Evolutionary conservation across 2,329 filamentous ascomycete genomes (phyloP).

Genomic region (Aspergillus tanneri): DNA sequence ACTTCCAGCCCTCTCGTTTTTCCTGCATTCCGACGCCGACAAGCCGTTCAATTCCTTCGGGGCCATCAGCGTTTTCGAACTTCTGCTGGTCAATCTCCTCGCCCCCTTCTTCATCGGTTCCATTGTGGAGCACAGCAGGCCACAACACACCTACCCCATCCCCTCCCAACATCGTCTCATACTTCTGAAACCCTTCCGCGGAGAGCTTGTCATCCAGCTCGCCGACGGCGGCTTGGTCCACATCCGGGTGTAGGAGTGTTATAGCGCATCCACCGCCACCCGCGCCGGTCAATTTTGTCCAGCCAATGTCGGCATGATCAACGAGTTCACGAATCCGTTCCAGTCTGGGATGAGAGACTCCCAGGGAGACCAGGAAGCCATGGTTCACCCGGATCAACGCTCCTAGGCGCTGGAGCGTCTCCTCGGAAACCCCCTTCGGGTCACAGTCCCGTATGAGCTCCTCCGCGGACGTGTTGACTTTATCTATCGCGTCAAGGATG

Average conservation of each 20-base stretch:
- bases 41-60: conserved; percentile 79
- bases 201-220: conserved; percentile 65
- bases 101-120: conserved; percentile 74
- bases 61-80: conserved; percentile 79
- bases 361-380: conserved; percentile 82
- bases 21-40: conserved; percentile 74
- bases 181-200: conserved; percentile 75
- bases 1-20: conserved; percentile 79
- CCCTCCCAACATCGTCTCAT: conserved; percentile 85
- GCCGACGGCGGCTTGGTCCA: conserved; percentile 56
- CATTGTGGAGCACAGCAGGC: conserved; percentile 87
- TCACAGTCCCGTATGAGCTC: conserved; percentile 57
- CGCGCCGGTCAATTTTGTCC: conserved; percentile 95
- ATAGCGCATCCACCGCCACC: conserved; percentile 96
- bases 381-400: conserved; percentile 93
- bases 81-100: conserved; percentile 92
- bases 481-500: conserved; percentile 82
- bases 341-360: conserved; percentile 89
- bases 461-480: conserved; percentile 57
- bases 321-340: conserved; percentile 89
- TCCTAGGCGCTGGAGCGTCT: conserved; percentile 70
- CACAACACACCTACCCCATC: conserved; percentile 93
- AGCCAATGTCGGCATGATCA: conserved; percentile 84
- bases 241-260: conserved; percentile 73
- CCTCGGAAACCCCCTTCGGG: conserved; percentile 65